Percentiles rank a stretch among this genome's conserved stretches.
phyloP scores from a whole-genome alignment of 2,329 filamentous ascomycete species.

The Didymella pinodella region DNA sequence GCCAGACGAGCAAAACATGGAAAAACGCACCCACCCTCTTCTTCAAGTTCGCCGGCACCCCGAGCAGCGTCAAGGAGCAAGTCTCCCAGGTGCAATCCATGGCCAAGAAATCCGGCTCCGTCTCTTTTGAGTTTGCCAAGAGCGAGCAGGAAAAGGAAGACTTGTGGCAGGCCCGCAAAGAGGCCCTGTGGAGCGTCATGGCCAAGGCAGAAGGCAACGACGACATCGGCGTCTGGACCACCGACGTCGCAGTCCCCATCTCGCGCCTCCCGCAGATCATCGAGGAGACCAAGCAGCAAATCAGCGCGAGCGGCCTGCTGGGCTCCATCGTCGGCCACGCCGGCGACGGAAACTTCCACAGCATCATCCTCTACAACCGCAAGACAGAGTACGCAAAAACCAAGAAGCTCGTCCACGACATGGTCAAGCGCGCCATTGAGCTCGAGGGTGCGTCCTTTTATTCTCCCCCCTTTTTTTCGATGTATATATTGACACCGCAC shows the following conservation, averaged over 20 bases:
- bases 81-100: conserved; percentile 71
- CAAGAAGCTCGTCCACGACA: conserved; percentile 77
- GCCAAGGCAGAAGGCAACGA: conserved; percentile 66
- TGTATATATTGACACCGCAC: no score
- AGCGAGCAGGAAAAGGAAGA: conserved; percentile 70
- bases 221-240: conserved; percentile 75
- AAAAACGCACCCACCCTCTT: conserved; percentile 75
- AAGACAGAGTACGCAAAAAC: conserved; percentile 72
- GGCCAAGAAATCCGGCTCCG: conserved; percentile 66
- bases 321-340: conserved; percentile 76
- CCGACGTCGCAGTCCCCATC: conserved; percentile 81
- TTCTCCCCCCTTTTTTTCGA: not conserved
- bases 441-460: conserved; percentile 66
- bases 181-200: conserved; percentile 76
- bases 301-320: conserved; percentile 67
- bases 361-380: conserved; percentile 68
- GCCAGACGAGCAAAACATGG: conserved; percentile 70
- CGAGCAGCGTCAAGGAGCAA: conserved; percentile 78
- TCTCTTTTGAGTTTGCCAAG: conserved; percentile 74
- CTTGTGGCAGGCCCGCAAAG: conserved; percentile 78
- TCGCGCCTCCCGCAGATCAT: conserved; percentile 76
- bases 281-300: conserved; percentile 75
- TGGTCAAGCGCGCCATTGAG: conserved; percentile 86
- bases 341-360: conserved; percentile 78
- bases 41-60: conserved; percentile 76